Conservation (phyloP, 2,329 filamentous ascomycete genomes). For the Davidsoniella neocaledoniae region DNA sequence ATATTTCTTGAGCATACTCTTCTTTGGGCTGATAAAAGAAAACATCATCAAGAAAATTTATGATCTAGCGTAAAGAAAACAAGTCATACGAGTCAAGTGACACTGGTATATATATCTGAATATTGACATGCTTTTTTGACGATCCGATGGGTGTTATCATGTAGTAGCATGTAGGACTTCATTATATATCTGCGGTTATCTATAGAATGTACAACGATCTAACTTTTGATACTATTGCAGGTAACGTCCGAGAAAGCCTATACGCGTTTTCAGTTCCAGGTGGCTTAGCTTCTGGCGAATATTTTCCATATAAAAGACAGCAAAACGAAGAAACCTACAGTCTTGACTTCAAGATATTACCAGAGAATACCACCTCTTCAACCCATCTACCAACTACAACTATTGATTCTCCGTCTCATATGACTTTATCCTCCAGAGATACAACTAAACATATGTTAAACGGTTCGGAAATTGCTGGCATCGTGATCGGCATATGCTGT, state of each 20-base stretch:
- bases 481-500: background rate
- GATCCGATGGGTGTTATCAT: background rate
- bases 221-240: too few relatives aligned
- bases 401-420: background rate
- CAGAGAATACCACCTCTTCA: background rate
- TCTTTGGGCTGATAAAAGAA: too few relatives aligned
- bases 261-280: background rate
- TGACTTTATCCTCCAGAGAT: background rate
- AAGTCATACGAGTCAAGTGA: too few relatives aligned
- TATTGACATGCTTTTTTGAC: too few relatives aligned
- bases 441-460: background rate
- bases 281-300: background rate
- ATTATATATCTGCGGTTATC: too few relatives aligned
- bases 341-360: background rate
- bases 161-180: background rate
- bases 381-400: background rate
- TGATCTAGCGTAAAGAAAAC: too few relatives aligned
- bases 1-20: too few relatives aligned
- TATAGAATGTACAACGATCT: too few relatives aligned
- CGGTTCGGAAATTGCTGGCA: constrained; percentile 1
- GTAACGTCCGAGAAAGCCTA: too few relatives aligned
- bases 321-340: background rate
- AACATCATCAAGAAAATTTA: too few relatives aligned
- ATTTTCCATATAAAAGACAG: background rate
- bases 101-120: too few relatives aligned